A percentile compares a stretch with the other conserved stretches of the same genome.
phyloP scores from a whole-genome alignment of 2,329 filamentous ascomycete species.

The Rhynchosporium agropyri region DNA sequence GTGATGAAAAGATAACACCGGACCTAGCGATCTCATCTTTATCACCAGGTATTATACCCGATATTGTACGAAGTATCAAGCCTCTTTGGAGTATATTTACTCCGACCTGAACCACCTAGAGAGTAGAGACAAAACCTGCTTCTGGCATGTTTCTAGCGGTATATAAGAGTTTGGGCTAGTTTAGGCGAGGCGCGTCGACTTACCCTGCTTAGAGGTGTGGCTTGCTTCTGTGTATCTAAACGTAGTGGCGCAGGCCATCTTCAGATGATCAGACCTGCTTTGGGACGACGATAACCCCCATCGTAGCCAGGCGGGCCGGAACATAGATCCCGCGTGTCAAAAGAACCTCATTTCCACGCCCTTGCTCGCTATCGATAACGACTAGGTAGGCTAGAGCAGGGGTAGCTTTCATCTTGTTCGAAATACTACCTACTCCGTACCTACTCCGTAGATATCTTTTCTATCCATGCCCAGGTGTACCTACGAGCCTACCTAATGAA shows the following conservation, averaged over 20 bases:
- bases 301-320: constrained; percentile 11
- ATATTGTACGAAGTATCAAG: background rate
- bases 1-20: background rate
- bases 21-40: background rate
- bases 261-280: constrained; percentile 13
- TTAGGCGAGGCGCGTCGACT: constrained; percentile 5
- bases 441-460: background rate
- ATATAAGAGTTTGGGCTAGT: constrained; percentile 2
- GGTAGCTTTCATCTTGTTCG: background rate
- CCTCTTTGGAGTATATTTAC: background rate
- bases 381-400: background rate
- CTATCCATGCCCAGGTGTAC: too few relatives aligned
- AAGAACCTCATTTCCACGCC: background rate
- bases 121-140: background rate
- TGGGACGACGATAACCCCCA: background rate
- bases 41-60: background rate
- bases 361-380: constrained; percentile 14
- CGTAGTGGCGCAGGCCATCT: constrained; percentile 10
- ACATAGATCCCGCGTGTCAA: background rate
- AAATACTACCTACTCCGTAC: background rate
- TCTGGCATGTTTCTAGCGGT: background rate
- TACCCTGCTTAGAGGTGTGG: constrained; percentile 4
- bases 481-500: too few relatives aligned
- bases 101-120: background rate
- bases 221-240: background rate